phyloP scores from a whole-genome alignment of 73 alveolate species.

The Tetrahymena borealis region DNA sequence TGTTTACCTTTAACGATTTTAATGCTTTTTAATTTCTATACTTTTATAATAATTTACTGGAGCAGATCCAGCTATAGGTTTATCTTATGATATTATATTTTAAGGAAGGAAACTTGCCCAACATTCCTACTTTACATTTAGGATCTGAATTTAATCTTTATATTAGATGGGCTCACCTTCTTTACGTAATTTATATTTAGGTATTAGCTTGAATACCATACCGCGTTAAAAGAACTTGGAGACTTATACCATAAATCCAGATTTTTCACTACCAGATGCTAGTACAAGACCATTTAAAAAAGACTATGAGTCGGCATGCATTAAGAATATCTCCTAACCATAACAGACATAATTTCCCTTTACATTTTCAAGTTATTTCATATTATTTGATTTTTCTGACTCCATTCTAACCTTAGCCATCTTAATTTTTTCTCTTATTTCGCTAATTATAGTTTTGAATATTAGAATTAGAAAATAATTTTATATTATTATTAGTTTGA shows the following conservation, averaged over 20 bases:
- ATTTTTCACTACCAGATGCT: background rate
- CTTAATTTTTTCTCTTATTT: background rate
- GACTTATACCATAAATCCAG: background rate
- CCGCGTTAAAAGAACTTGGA: background rate
- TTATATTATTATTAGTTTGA: no score
- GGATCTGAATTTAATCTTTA: conserved; percentile 44
- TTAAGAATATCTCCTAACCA: background rate
- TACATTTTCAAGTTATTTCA: background rate
- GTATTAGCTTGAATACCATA: background rate
- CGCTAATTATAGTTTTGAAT: no score
- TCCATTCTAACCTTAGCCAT: background rate
- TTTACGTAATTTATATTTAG: background rate
- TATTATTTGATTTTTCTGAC: background rate
- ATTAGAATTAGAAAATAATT: no score
- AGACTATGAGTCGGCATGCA: background rate
- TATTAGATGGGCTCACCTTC: conserved; percentile 57
- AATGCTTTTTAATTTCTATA: background rate
- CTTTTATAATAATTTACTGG: background rate
- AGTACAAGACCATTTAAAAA: background rate
- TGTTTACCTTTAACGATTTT: background rate
- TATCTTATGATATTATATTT: background rate
- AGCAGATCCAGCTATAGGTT: background rate
- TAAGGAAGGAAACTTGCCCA: background rate
- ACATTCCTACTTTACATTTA: conserved; percentile 12
- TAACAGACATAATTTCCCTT: background rate